These are phyloP conservation scores for Murraya koenigii DNA, from an alignment of 345 rosid species.

Conservation along the genomic window DNA sequence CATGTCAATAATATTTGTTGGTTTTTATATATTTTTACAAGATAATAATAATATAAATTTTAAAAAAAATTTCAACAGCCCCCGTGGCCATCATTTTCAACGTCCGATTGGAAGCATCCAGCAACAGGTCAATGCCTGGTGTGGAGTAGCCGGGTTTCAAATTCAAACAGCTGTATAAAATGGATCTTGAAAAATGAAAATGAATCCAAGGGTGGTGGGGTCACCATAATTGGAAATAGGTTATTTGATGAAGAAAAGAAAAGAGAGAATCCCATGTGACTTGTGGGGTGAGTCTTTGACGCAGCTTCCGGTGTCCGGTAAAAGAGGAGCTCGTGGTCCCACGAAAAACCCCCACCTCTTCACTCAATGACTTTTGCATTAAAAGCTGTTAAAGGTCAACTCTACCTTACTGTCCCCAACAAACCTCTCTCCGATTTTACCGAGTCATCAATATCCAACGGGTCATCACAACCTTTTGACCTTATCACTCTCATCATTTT, in stretches of 20 bases:
- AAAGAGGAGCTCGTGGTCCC: constrained; percentile 26
- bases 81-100: neutral
- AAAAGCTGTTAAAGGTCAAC: constrained; percentile 56
- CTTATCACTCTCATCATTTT: constrained; percentile 21
- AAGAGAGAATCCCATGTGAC: constrained; percentile 50
- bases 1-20: too few species aligned
- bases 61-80: neutral
- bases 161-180: constrained; percentile 5
- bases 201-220: neutral
- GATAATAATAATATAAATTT: too few species aligned
- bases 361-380: constrained; percentile 32
- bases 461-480: constrained; percentile 43
- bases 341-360: neutral
- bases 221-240: too few species aligned
- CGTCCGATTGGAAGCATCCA: constrained; percentile 12
- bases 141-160: neutral
- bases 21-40: too few species aligned
- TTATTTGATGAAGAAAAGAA: too few species aligned
- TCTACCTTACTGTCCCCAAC: constrained; percentile 56
- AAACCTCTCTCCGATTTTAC: constrained; percentile 13
- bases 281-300: constrained; percentile 39
- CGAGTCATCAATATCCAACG: constrained; percentile 43
- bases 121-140: neutral
- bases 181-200: neutral
- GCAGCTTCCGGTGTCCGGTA: constrained; percentile 43